Percentiles rank a stretch among this genome's conserved stretches.
Conservation (phyloP, 805 yeast genomes). For the Torulaspora franciscae region DNA sequence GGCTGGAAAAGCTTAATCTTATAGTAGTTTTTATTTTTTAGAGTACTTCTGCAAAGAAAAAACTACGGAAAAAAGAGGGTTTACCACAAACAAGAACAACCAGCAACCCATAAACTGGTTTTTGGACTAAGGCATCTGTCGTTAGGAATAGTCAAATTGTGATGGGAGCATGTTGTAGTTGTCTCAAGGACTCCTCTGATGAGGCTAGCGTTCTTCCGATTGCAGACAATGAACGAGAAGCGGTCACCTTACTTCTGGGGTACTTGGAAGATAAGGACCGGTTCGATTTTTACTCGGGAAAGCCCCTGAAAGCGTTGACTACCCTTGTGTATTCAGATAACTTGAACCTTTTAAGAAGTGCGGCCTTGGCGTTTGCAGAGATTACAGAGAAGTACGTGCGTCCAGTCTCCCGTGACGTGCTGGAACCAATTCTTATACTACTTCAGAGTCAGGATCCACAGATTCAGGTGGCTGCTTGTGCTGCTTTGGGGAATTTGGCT, state of each 20-base stretch:
- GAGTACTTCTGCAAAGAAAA: not conserved
- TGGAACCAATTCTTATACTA: slow-evolving; percentile 87
- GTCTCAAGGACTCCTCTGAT: slow-evolving; percentile 35
- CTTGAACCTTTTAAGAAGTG: slow-evolving; percentile 90
- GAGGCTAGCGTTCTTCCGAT: slow-evolving; percentile 63
- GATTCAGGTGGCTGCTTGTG: slow-evolving; percentile 98
- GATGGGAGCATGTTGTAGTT: slow-evolving; percentile 55
- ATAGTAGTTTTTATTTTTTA: not conserved
- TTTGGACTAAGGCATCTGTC: not conserved
- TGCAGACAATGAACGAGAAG: slow-evolving; percentile 95
- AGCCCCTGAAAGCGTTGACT: slow-evolving; percentile 78
- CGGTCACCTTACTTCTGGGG: slow-evolving; percentile 83
- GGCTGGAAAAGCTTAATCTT: not conserved
- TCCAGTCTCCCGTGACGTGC: slow-evolving; percentile 82
- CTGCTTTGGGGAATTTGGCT: slow-evolving; percentile 96
- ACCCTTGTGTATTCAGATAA: slow-evolving; percentile 94
- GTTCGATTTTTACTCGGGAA: slow-evolving; percentile 85
- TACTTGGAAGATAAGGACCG: slow-evolving; percentile 70
- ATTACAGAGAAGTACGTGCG: slow-evolving; percentile 94
- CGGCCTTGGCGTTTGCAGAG: slow-evolving; percentile 97
- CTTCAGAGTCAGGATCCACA: slow-evolving; percentile 86
- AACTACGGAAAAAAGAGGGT: slow-evolving; percentile 1
- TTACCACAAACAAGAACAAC: slow-evolving; percentile 6
- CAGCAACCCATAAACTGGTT: not conserved
- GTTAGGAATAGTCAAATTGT: not conserved